Evolutionary conservation across 345 rosid genomes (phyloP).

Genomic region (Gossypium stocksii): DNA sequence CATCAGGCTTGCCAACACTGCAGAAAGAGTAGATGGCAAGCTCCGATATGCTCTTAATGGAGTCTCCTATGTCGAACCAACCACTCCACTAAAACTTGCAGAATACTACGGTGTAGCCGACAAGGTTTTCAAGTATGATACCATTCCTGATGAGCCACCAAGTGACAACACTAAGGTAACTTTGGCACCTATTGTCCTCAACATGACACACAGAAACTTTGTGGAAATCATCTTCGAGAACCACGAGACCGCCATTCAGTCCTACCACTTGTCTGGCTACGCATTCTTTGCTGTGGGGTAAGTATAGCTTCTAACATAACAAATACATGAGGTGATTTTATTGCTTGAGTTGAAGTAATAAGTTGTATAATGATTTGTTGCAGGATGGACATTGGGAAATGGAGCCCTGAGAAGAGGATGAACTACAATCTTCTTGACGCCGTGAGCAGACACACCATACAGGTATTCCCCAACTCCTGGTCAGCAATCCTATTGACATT

Average conservation of each 20-base stretch:
- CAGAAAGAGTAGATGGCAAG: conserved; percentile 34
- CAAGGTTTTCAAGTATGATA: conserved; percentile 54
- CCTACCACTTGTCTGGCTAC: conserved; percentile 60
- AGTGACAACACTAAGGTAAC: conserved; percentile 20
- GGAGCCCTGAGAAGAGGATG: conserved; percentile 77
- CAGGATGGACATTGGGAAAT: conserved; percentile 69
- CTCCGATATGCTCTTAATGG: conserved; percentile 63
- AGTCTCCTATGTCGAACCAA: conserved; percentile 46
- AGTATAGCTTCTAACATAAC: conserved; percentile 19
- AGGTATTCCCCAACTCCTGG: conserved; percentile 85
- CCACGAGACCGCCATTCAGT: conserved; percentile 58
- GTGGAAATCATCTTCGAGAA: conserved; percentile 77
- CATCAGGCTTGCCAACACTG: conserved; percentile 50
- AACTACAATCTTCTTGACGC: conserved; percentile 81
- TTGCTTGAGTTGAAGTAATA: background rate
- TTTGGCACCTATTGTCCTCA: conserved; percentile 44
- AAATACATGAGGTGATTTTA: background rate
- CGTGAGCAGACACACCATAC: conserved; percentile 78
- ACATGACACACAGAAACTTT: conserved; percentile 61
- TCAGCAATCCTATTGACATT: conserved; percentile 73
- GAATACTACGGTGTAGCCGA: conserved; percentile 46
- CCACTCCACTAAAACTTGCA: conserved; percentile 61
- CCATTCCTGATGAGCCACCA: conserved; percentile 42
- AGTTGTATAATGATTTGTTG: background rate
- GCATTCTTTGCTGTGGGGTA: conserved; percentile 80